Evolutionary conservation across 2,329 filamentous ascomycete species (phyloP), one percentile per base, ranked within the genome.

Genomic region (Aspergillus ustus): DNA sequence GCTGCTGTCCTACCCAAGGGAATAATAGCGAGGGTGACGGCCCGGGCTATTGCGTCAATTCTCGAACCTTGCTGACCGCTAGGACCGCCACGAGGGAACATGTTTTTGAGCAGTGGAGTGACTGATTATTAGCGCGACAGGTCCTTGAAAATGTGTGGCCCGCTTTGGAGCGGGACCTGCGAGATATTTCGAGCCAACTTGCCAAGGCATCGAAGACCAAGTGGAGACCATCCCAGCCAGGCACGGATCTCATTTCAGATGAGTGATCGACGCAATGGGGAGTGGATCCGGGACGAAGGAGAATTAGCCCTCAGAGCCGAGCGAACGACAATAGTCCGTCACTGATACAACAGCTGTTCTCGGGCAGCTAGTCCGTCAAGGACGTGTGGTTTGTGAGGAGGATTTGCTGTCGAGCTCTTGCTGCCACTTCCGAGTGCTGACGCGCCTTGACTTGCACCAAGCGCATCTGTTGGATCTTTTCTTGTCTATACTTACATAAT

Each of bases 191-290:
- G n/a, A 48, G 22, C 22, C 22, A n/a, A n/a, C n/a, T n/a, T 8
- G 43, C 54, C 28, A 53, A 48, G 40, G 40, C 29, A 22, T 34
- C 19, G 37, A 31, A 40, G n/a, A 4, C 20, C 25, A 60, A 45
- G 58, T 60, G 58, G 58, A 15, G 25, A 15, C 31, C 34, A 4
- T 43, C 25, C 52, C 46, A 56, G 58, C 52, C 46, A 56, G 58
- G 52, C 34, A 61, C 59, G 34, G 44, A 44, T 48, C 45, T 29
- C 20, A 53, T 51, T 57, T 40, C 28, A 45, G 46, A 40, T 50
- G 49, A 17, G 45, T 29, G 53, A 61, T 61, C 59, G 59, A 44
- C 53, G 52, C 28, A 17, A 44, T 25, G 37, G 34, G 9, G 34
- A 40, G 59, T 45, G 57, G 44, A 44, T 28, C 22, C n/a, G 28